phyloP scores from a whole-genome alignment of 257 asterid genomes.

The Solanum boliviense region DNA sequence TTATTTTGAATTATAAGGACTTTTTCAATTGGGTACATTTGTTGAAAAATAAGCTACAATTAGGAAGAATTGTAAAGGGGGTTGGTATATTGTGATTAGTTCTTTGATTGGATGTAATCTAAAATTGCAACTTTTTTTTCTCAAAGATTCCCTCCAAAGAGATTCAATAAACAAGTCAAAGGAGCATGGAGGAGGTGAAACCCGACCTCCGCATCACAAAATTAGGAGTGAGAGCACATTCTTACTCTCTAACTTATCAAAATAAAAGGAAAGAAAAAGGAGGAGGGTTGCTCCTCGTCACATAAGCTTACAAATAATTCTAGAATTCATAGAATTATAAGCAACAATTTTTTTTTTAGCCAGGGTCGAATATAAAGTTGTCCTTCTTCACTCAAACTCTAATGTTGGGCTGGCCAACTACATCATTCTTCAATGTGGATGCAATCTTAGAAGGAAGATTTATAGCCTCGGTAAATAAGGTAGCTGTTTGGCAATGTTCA shows the following conservation, averaged over 20 bases:
- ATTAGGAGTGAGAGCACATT: background rate
- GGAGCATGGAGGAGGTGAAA: too few relatives aligned
- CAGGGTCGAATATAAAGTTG: background rate
- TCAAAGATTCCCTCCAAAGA: accelerated
- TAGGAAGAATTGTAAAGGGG: too few relatives aligned
- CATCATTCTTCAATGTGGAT: background rate
- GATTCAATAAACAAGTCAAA: too few relatives aligned
- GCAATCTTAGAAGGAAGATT: background rate
- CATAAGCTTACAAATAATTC: background rate
- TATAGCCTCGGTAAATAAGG: too few relatives aligned
- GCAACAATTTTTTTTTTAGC: background rate
- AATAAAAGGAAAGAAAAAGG: background rate
- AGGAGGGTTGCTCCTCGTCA: background rate
- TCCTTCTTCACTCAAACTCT: background rate
- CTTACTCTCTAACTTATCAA: too few relatives aligned
- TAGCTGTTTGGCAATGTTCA: too few relatives aligned
- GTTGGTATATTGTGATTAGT: too few relatives aligned
- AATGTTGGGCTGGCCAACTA: background rate
- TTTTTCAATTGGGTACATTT: too few relatives aligned
- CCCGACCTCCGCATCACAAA: background rate
- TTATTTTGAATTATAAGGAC: too few relatives aligned
- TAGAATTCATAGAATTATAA: background rate
- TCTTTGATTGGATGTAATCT: too few relatives aligned
- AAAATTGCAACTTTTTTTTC: too few relatives aligned
- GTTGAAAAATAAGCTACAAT: too few relatives aligned